phyloP scores from a whole-genome alignment of 2,329 filamentous ascomycete genomes.

The Penicillium sp. region DNA sequence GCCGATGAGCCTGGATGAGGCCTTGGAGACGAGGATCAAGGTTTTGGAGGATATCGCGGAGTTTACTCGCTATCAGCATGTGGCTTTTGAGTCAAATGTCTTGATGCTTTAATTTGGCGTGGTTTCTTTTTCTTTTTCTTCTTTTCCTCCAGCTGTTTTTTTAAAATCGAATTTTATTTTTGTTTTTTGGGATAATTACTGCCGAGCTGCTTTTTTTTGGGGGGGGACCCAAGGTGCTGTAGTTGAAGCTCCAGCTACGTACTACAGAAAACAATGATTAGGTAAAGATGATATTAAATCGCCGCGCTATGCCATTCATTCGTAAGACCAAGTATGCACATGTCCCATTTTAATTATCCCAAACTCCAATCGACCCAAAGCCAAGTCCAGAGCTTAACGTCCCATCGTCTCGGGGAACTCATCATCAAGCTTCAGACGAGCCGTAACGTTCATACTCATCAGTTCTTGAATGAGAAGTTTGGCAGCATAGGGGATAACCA shows the following conservation, averaged over 20 bases:
- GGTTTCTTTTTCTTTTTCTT: background rate
- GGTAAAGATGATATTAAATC: conserved; percentile 20
- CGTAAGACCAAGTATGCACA: conserved; percentile 20
- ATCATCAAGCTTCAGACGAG: conserved; percentile 84
- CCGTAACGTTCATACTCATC: conserved; percentile 98
- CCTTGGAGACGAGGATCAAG: conserved; percentile 36
- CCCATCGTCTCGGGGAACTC: conserved; percentile 69
- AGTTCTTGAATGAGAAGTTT: conserved; percentile 95
- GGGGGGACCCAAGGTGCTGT: background rate
- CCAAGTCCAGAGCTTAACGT: conserved; percentile 20
- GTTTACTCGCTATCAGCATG: conserved; percentile 33
- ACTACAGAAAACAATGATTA: background rate
- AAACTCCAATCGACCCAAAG: conserved; percentile 10
- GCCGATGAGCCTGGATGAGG: conserved; percentile 41
- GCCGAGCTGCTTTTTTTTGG: background rate
- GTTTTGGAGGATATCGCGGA: conserved; percentile 21
- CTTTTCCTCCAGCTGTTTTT: background rate
- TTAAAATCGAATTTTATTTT: background rate
- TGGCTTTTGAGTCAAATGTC: conserved; percentile 31
- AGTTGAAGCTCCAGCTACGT: background rate
- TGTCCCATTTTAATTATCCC: conserved; percentile 14
- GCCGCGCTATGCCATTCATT: conserved; percentile 31
- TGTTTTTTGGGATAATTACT: background rate
- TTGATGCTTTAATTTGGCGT: conserved; percentile 19
- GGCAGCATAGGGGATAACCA: conserved; percentile 96